These are phyloP conservation scores for Endoconidiophora polonica DNA, from an alignment of 2,329 filamentous ascomycete species.

Conservation along the genomic window DNA sequence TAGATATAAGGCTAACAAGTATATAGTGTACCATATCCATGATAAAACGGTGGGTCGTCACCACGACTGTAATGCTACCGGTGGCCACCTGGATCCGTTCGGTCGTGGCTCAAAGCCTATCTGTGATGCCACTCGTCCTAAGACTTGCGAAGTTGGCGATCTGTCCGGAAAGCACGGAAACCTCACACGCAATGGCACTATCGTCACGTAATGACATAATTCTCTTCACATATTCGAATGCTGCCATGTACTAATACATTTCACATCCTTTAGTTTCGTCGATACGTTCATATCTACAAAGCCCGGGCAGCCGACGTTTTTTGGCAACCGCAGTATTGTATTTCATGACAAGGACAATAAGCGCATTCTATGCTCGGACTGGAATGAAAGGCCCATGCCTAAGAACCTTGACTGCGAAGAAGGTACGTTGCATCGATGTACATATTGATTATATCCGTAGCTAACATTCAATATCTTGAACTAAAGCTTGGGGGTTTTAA, in stretches of 20 bases:
- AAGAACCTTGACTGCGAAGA: no score
- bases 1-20: background rate
- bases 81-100: constrained; percentile 40
- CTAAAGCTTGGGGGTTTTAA: no score
- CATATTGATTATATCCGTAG: no score
- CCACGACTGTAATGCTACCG: constrained; percentile 38
- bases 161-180: constrained; percentile 41
- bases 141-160: constrained; percentile 44
- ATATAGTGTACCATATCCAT: constrained; percentile 41
- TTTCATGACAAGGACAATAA: constrained; percentile 26
- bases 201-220: constrained; percentile 13
- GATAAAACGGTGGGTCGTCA: constrained; percentile 30
- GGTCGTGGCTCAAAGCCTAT: constrained; percentile 29
- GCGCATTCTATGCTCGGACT: constrained; percentile 27
- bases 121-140: constrained; percentile 30
- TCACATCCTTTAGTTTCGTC: constrained; percentile 19
- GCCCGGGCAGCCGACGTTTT: constrained; percentile 24
- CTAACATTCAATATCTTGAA: no score
- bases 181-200: constrained; percentile 20
- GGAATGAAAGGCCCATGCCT: constrained; percentile 13
- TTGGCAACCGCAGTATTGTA: constrained; percentile 29
- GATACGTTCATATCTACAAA: constrained; percentile 28
- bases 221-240: background rate
- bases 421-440: no score
- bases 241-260: background rate